Base-by-base conservation (phyloP, 192 early-diverging fungal species). In the Coemansia sp. region DNA sequence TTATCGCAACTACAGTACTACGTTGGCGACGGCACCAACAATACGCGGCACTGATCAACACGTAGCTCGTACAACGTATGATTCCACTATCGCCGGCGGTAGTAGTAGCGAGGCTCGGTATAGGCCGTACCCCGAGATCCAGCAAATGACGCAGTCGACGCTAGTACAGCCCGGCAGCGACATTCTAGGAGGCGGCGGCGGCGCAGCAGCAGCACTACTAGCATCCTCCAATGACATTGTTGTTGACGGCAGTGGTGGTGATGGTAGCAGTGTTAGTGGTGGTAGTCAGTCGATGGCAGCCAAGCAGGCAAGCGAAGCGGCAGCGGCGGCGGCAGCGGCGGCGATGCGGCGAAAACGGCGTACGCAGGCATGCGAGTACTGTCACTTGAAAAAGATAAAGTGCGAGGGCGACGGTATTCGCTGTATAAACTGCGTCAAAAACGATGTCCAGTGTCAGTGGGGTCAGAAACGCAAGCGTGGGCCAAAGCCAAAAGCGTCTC, bases 301-400 rank as follows among this genome's bases (percentile, higher is more conserved):
- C 49, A 54, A 20, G 39, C 37, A 36, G 8, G 56, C 42, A 0
- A 43, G 20, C 20, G 71, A 65, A n/a, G 40, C 58, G n/a, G n/a
- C n/a, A n/a, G n/a, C n/a, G n/a, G n/a, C n/a, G n/a, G n/a, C n/a
- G 10, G n/a, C n/a, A n/a, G n/a, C n/a, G n/a, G n/a, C n/a, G n/a
- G n/a, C n/a, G 10, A 42, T 46, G 59, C 67, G 74, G 54, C 66
- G 79, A 39, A 62, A 74, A 49, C 74, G 79, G 56, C 64, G 79
- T 4, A 82, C 79, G 22, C 79, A 82, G 68, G 79, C 79, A 11
- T 82, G 79, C 58, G 70, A 82, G 61, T 82, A 82, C 68, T 82
- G 79, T 59, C 79, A 82, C 31, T 29, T 70, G 47, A 82, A 82
- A 42, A 82, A 82, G 47, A 67, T 82, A 22, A 82, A 82, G 56